Percentiles rank a stretch among this genome's conserved stretches.
Evolutionary conservation across 306 rosid species (phyloP).

Genomic region (Astragalus glycyphyllos): DNA sequence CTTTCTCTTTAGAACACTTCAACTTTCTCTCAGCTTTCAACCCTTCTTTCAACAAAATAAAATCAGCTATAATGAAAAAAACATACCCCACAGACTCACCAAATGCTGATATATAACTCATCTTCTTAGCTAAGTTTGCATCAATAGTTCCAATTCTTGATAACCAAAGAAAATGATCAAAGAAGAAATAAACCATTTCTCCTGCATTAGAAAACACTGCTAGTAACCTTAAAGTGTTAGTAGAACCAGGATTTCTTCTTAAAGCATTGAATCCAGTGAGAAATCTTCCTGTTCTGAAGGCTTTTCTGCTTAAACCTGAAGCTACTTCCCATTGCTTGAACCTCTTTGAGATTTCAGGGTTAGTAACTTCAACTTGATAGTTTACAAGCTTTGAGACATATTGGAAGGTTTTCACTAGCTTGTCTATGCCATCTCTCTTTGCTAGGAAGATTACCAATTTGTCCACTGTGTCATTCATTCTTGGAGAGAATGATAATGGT

Average conservation of each 20-base stretch:
- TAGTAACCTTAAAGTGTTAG: slow-evolving; percentile 52
- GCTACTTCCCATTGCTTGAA: slow-evolving; percentile 89
- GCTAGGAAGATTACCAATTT: slow-evolving; percentile 89
- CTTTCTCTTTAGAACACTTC: slow-evolving; percentile 27
- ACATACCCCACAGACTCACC: slow-evolving; percentile 92
- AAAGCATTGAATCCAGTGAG: slow-evolving; percentile 82
- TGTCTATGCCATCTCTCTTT: slow-evolving; percentile 97
- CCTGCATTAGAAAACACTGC: slow-evolving; percentile 80
- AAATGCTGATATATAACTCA: slow-evolving; percentile 85
- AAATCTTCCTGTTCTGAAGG: slow-evolving; percentile 82
- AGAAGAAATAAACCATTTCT: slow-evolving; percentile 92
- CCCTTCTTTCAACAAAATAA: slow-evolving; percentile 65
- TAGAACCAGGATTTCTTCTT: slow-evolving; percentile 72
- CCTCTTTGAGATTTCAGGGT: slow-evolving; percentile 56
- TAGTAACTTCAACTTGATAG: slow-evolving; percentile 67
- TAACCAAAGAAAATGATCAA: slow-evolving; percentile 93
- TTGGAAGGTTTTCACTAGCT: slow-evolving; percentile 94
- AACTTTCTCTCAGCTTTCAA: slow-evolving; percentile 63
- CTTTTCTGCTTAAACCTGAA: slow-evolving; percentile 85
- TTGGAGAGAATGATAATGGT: slow-evolving; percentile 4
- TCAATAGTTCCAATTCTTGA: slow-evolving; percentile 81
- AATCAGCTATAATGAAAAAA: slow-evolving; percentile 79
- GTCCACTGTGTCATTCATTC: slow-evolving; percentile 83
- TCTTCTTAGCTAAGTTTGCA: slow-evolving; percentile 59
- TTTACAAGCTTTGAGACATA: slow-evolving; percentile 86